Base-by-base conservation (phyloP, 2,329 filamentous ascomycete genomes). In the Botrytis medusae region DNA sequence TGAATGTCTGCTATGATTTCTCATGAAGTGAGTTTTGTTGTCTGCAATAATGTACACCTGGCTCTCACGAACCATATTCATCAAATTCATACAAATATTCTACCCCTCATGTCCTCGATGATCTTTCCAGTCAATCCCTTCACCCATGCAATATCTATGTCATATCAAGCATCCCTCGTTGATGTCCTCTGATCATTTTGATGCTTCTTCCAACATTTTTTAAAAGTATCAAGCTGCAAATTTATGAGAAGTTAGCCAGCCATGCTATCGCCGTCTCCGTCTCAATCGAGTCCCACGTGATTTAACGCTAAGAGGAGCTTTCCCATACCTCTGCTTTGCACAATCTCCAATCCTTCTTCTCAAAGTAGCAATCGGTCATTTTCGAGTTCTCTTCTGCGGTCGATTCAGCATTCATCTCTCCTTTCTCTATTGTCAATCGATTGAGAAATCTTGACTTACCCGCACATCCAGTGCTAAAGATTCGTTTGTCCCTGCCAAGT, bases 351-450 rank as follows among this genome's bases (percentile, higher is more conserved):
- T 99, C 96, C 82, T 95, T 97, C 87, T 95, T 97, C 72, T 95
- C 94, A 81, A 90, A 97, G 83, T 97, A 97, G 83, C 96, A 99
- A 82, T 98, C 93, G 51, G 94, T 98, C 90, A 99, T 88, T 80
- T 90, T 95, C 71, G 88, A 85, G 80, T 98, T 97, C 81, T 98
- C 95, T 34, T 89, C 95, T 98, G 77, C 63, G 3, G 67, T 42
- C 60, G 54, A 68, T 54, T 76, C 22, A 74, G 71, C 51, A 57
- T 62, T 73, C n/a, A 20, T 46, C 7, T 29, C 42, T 48, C 20
- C 10, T 20, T 48, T 32, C 2, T 25, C 18, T 10, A 32, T 68
- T 32, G 71, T 20, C 44, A 40, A 20, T 34, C 18, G 40, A 72
- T 57, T 5, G 51, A 57, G 16, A 12, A 32, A 25, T 29, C 40